These are phyloP conservation scores for Fusarium armeniacum DNA, from an alignment of 2,329 filamentous ascomycete genomes.

Conservation along the genomic window DNA sequence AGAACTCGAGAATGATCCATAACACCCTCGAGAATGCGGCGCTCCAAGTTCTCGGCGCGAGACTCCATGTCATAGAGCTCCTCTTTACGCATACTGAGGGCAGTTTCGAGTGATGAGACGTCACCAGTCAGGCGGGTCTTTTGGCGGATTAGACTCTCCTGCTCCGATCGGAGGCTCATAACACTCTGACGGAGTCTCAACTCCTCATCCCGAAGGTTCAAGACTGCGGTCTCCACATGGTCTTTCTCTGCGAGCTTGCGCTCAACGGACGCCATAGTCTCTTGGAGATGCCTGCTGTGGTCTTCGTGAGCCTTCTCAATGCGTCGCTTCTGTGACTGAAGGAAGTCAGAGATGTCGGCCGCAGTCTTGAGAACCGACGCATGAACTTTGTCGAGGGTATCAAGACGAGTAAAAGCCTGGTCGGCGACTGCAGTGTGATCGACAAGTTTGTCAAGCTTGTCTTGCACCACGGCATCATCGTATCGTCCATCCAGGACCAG, in stretches of 20 bases:
- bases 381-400: conserved; percentile 89
- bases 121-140: conserved; percentile 87
- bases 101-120: conserved; percentile 91
- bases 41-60: conserved; percentile 89
- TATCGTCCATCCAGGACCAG: conserved; percentile 58
- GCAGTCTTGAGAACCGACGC: conserved; percentile 88
- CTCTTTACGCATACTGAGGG: conserved; percentile 87
- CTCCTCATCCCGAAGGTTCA: conserved; percentile 66
- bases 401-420: conserved; percentile 80
- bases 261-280: conserved; percentile 84
- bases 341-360: conserved; percentile 84
- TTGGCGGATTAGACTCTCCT: conserved; percentile 81
- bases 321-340: conserved; percentile 80
- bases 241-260: conserved; percentile 77
- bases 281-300: conserved; percentile 82
- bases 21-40: conserved; percentile 92
- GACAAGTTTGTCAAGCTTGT: conserved; percentile 65
- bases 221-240: conserved; percentile 69
- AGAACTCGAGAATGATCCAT: conserved; percentile 95
- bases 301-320: conserved; percentile 83
- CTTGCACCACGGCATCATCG: conserved; percentile 60
- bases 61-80: conserved; percentile 92
- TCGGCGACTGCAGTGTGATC: conserved; percentile 75
- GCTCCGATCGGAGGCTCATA: conserved; percentile 72
- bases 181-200: conserved; percentile 68